These are phyloP conservation scores for Lentinula guzmanii DNA, from an alignment of 768 basidiomycete genomes.

Conservation along the genomic window DNA sequence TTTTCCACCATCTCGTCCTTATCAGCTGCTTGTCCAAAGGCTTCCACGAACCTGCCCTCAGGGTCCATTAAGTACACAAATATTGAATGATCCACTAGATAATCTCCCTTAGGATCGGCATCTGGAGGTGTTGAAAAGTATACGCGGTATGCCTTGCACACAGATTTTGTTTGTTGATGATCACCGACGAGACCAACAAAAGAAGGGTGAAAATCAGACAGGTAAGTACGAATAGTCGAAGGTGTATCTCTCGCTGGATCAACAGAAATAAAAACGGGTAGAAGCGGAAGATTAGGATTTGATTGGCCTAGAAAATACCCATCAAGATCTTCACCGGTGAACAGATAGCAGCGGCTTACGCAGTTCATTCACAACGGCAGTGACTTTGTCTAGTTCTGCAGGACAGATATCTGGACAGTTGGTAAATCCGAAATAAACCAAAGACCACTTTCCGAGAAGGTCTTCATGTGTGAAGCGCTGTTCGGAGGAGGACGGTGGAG, in stretches of 20 bases:
- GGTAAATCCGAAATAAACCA: slow-evolving; percentile 97
- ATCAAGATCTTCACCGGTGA: background rate
- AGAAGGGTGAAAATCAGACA: slow-evolving; percentile 85
- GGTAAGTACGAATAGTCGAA: slow-evolving; percentile 54
- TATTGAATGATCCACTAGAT: slow-evolving; percentile 95
- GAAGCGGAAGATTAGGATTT: slow-evolving; percentile 65
- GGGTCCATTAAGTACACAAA: slow-evolving; percentile 99
- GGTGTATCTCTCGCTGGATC: slow-evolving; percentile 89
- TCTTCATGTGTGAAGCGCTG: slow-evolving; percentile 70
- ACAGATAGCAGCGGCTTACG: slow-evolving; percentile 40
- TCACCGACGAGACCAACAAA: slow-evolving; percentile 81
- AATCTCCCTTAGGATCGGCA: slow-evolving; percentile 86
- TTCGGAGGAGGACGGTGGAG: background rate
- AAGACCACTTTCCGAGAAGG: slow-evolving; percentile 84
- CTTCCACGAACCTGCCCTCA: slow-evolving; percentile 88
- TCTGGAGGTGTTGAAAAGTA: slow-evolving; percentile 96
- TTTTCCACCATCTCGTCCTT: slow-evolving; percentile 63
- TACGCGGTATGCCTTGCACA: slow-evolving; percentile 94
- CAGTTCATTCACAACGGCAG: slow-evolving; percentile 62
- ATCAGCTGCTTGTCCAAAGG: slow-evolving; percentile 82
- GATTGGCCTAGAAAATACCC: slow-evolving; percentile 49
- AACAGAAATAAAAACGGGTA: slow-evolving; percentile 92
- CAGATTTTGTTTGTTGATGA: slow-evolving; percentile 76
- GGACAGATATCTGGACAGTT: slow-evolving; percentile 99
- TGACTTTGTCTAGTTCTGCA: slow-evolving; percentile 94